These are phyloP conservation scores for Cicer cuneatum DNA, from an alignment of 306 rosid genomes.

Conservation along the genomic window DNA sequence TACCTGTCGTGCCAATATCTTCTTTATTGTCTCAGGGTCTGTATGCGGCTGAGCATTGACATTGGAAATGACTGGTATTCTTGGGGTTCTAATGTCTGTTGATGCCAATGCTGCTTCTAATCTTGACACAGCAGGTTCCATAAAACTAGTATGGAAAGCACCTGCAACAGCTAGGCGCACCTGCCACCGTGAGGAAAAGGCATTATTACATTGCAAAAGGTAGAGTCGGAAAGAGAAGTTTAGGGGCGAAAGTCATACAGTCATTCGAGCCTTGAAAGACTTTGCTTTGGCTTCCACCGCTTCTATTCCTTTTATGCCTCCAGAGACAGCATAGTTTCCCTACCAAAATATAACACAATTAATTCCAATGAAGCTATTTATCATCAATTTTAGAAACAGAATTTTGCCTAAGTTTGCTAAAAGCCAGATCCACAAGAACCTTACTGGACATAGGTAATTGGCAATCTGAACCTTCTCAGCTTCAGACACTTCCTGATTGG, in stretches of 20 bases:
- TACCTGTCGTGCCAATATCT: conserved; percentile 90
- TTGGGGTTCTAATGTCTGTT: conserved; percentile 79
- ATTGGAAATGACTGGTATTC: conserved; percentile 94
- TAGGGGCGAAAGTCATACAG: conserved; percentile 55
- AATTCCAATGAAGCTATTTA: conserved; percentile 28
- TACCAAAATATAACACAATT: conserved; percentile 42
- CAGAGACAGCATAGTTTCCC: conserved; percentile 99
- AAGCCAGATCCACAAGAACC: conserved; percentile 46
- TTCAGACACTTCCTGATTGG: conserved; percentile 89
- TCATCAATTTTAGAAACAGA: conserved; percentile 28
- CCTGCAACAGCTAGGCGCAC: conserved; percentile 98
- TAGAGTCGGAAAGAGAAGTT: conserved; percentile 13
- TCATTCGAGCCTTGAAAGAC: conserved; percentile 99
- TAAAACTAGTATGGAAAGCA: conserved; percentile 92
- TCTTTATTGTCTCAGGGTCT: conserved; percentile 83
- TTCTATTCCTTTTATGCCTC: conserved; percentile 96
- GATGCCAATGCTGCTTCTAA: conserved; percentile 90
- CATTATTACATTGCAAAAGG: conserved; percentile 40
- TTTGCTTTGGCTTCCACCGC: conserved; percentile 92
- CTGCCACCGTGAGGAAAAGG: conserved; percentile 49
- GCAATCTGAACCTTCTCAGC: conserved; percentile 91
- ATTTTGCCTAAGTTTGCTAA: conserved; percentile 37
- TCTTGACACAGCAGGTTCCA: conserved; percentile 98
- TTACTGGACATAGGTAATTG: conserved; percentile 88
- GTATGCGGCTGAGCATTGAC: conserved; percentile 91